Percentiles rank a stretch among this genome's conserved stretches.
These are phyloP conservation scores for Penicillium paneum DNA, from an alignment of 2,329 filamentous ascomycete species.

Conservation along the genomic window DNA sequence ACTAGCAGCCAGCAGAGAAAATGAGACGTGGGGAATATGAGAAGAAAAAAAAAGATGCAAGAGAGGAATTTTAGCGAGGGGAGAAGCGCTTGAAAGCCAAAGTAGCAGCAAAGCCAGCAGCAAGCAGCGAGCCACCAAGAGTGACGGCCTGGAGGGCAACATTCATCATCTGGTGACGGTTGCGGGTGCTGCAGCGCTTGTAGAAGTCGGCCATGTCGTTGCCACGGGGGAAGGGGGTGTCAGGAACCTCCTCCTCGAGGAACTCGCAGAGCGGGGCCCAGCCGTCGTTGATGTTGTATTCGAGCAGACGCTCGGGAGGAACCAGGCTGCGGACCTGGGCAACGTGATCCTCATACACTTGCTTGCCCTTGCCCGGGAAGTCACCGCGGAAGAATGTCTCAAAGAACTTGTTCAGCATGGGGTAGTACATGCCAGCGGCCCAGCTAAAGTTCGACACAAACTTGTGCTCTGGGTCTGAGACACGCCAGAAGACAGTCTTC, in stretches of 20 bases:
- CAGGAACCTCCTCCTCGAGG: conserved; percentile 51
- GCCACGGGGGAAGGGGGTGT: conserved; percentile 50
- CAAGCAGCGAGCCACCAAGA: conserved; percentile 49
- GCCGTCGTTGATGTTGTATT: conserved; percentile 54
- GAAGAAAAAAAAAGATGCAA: conserved; percentile 5
- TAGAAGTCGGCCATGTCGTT: conserved; percentile 57
- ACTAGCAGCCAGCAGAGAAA: conserved; percentile 6
- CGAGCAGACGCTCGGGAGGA: conserved; percentile 51
- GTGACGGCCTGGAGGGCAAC: conserved; percentile 51
- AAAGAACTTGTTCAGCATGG: conserved; percentile 68
- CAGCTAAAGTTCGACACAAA: conserved; percentile 58
- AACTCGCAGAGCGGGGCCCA: conserved; percentile 56
- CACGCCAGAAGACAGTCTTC: conserved; percentile 67
- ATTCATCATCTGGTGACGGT: conserved; percentile 57
- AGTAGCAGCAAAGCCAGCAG: conserved; percentile 42
- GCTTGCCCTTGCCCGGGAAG: conserved; percentile 63
- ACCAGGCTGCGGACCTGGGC: conserved; percentile 50
- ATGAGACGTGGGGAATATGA: conserved; percentile 4
- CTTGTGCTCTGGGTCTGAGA: conserved; percentile 59
- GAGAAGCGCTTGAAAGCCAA: conserved; percentile 42
- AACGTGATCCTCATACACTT: conserved; percentile 58
- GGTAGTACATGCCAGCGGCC: conserved; percentile 66
- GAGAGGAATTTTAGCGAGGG: conserved; percentile 16
- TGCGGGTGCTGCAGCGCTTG: conserved; percentile 52
- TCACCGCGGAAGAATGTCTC: conserved; percentile 66